Conservation (phyloP, 1,284 basidiomycete genomes). For the Naganishia cerealis region DNA sequence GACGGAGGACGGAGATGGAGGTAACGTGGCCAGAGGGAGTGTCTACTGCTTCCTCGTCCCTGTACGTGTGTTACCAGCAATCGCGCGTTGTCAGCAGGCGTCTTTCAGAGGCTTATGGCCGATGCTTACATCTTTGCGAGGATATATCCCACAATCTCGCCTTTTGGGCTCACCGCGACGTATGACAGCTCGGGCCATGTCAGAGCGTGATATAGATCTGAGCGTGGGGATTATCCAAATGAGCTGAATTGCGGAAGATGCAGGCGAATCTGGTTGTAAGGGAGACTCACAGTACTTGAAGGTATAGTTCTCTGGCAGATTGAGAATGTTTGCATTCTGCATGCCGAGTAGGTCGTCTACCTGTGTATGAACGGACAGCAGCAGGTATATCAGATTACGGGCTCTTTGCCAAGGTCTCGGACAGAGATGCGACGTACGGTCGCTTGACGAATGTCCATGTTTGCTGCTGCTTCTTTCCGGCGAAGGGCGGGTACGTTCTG, state of each 20-base stretch:
- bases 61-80: slow-evolving; percentile 43
- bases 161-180: slow-evolving; percentile 85
- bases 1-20: slow-evolving; percentile 82
- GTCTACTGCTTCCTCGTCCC: slow-evolving; percentile 67
- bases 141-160: slow-evolving; percentile 90
- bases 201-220: slow-evolving; percentile 83
- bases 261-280: slow-evolving; percentile 1
- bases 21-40: slow-evolving; percentile 81
- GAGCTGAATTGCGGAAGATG: background rate
- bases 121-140: slow-evolving; percentile 80
- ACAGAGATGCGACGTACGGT: slow-evolving; percentile 45
- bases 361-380: slow-evolving; percentile 37
- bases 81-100: background rate
- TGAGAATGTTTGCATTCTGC: slow-evolving; percentile 86
- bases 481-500: background rate
- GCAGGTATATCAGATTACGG: background rate
- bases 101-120: no score
- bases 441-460: slow-evolving; percentile 58
- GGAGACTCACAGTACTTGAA: slow-evolving; percentile 76
- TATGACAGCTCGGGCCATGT: slow-evolving; percentile 94
- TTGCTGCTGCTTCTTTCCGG: slow-evolving; percentile 12
- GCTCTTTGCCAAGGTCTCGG: background rate
- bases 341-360: slow-evolving; percentile 74
- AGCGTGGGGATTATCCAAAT: background rate
- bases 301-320: slow-evolving; percentile 81